Evolutionary conservation across 2,329 filamentous ascomycete genomes (phyloP).

Genomic region (Hypoxylon sp.): DNA sequence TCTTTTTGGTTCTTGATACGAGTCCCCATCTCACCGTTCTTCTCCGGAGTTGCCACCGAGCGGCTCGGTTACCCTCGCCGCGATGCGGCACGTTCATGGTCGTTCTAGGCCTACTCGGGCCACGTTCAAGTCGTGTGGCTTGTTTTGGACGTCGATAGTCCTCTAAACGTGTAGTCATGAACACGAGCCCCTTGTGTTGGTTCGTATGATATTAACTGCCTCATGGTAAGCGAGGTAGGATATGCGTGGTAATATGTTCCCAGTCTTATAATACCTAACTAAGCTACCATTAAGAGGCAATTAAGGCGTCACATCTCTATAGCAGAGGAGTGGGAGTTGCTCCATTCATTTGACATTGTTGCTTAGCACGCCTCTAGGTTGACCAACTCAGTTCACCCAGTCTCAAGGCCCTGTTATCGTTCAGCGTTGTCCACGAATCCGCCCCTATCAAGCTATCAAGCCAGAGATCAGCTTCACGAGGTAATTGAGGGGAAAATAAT

Average conservation of each 20-base stretch:
- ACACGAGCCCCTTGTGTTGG: background rate
- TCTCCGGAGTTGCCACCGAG: background rate
- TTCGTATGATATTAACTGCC: background rate
- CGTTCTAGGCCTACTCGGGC: background rate
- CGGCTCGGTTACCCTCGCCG: too few species aligned
- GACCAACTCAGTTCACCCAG: background rate
- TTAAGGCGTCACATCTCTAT: too few species aligned
- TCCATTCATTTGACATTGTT: too few species aligned
- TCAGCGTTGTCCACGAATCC: too few species aligned
- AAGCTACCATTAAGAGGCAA: background rate
- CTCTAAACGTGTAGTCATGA: background rate
- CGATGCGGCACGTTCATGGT: background rate
- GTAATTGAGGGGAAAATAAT: background rate
- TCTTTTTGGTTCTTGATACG: background rate
- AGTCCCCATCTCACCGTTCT: background rate
- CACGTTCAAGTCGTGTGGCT: background rate
- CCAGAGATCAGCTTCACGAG: constrained; percentile 3
- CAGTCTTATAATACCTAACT: background rate
- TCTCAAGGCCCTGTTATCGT: background rate
- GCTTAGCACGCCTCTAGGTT: too few species aligned
- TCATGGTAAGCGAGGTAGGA: background rate
- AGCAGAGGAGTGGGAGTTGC: too few species aligned
- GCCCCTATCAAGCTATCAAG: background rate
- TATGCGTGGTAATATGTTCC: background rate
- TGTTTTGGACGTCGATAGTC: background rate